Base-by-base conservation (phyloP, 176 grass and related monocot genomes). In the Raddia guianensis region DNA sequence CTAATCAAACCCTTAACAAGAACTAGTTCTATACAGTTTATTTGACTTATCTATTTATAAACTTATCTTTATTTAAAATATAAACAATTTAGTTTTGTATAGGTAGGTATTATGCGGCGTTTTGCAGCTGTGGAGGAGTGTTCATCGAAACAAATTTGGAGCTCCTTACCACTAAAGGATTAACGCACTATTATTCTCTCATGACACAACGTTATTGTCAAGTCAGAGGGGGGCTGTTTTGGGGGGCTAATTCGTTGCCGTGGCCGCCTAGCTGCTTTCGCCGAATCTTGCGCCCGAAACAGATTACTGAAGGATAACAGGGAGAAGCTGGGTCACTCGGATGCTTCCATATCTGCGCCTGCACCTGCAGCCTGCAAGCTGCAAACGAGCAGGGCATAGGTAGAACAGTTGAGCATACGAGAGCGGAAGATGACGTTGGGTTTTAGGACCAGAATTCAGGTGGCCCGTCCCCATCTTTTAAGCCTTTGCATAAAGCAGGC, bases 391-490 rank as follows among this genome's bases (percentile, higher is more conserved):
- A 69, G 34, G 67, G 75, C 50, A 45, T 64, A 60, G 40, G 44
- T 65, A 42, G 14, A 84, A n/a, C 45, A 68, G 68, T 69, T 63
- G 62, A 55, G 2, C 32, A 68, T 62, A 37, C 12, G 9, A 14
- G 32, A 33, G 5, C 21, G 9, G 66, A 68, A 68, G 53, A 63
- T 47, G 51, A 45, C 53, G 34, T 46, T 48, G 7, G 37, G 4
- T 57, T 76, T 72, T 35, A 35, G 37, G 37, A 9, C 43, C 77
- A 9, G 10, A 49, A 59, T 77, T 44, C 66, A 76, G 87, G 82
- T 89, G 49, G 33, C 19, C 72, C 44, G 58, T 85, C 77, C 42
- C 44, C 72, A 9, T 34, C 49, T 61, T 68, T 79, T 85, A 72
- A 72, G 76, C 65, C 50, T 81, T 45, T 65, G 40, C 71, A 65